phyloP scores from a whole-genome alignment of 2,329 filamentous ascomycete genomes.

The Epichloe gansuensis region DNA sequence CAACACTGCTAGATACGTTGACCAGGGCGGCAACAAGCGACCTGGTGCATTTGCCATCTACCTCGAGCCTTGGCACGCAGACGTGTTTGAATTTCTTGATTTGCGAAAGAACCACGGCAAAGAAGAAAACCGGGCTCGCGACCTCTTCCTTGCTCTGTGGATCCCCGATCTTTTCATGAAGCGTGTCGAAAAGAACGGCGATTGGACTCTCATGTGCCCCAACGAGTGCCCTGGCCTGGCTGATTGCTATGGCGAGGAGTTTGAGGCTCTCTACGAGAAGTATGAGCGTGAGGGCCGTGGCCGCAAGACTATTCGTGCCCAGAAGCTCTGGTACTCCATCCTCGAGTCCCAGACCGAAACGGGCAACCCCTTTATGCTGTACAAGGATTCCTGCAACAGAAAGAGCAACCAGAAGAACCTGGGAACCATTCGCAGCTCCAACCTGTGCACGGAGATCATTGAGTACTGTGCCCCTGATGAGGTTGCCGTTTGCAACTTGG shows the following conservation, averaged over 20 bases:
- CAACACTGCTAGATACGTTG: conserved; percentile 97
- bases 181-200: conserved; percentile 89
- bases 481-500: conserved; percentile 96
- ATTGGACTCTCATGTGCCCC: conserved; percentile 97
- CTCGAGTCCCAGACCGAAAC: conserved; percentile 98
- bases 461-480: conserved; percentile 97
- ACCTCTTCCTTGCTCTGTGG: conserved; percentile 96
- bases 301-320: conserved; percentile 83
- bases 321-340: conserved; percentile 99
- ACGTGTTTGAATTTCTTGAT: conserved; percentile 95
- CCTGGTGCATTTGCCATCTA: conserved; percentile 98
- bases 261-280: conserved; percentile 83
- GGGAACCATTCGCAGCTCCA: conserved; percentile 95
- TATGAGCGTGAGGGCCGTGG: conserved; percentile 84
- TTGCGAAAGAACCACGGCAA: conserved; percentile 99
- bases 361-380: conserved; percentile 98
- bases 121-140: conserved; percentile 91
- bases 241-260: conserved; percentile 95
- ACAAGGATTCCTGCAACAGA: conserved; percentile 96
- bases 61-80: conserved; percentile 96
- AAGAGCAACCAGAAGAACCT: conserved; percentile 99
- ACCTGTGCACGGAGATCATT: conserved; percentile 96
- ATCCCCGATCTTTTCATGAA: conserved; percentile 99
- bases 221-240: conserved; percentile 91
- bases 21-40: conserved; percentile 98